Conservation (phyloP, 2,329 filamentous ascomycete species). For the Stagonosporopsis cucurbitacearum region DNA sequence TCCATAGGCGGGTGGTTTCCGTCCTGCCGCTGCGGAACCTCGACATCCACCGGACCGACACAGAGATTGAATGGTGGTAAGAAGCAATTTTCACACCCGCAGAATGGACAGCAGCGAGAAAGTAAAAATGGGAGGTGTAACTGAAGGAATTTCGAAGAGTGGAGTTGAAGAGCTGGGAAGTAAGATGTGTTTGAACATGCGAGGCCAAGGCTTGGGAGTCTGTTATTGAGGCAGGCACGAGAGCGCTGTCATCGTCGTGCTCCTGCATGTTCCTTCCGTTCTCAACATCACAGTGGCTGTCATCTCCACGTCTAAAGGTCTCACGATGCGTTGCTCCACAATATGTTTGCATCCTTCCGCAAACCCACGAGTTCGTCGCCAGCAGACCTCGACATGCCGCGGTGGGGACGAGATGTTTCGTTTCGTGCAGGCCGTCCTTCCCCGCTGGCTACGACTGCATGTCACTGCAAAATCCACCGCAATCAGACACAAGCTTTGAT, state of each 20-base stretch:
- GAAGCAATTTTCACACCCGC: too few relatives aligned
- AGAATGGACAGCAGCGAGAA: too few relatives aligned
- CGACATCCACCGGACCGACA: too few relatives aligned
- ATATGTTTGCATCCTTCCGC: neutral
- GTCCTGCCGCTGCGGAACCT: constrained; percentile 2
- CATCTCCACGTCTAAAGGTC: neutral
- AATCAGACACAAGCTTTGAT: constrained; percentile 16
- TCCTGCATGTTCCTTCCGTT: neutral
- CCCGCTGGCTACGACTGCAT: constrained; percentile 4
- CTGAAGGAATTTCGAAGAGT: neutral
- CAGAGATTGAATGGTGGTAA: too few relatives aligned
- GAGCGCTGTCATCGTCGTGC: neutral
- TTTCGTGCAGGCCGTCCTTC: constrained; percentile 7
- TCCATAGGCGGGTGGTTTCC: neutral
- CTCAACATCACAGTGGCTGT: neutral
- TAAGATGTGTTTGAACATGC: neutral
- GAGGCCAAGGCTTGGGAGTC: constrained; percentile 16
- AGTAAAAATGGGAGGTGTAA: neutral
- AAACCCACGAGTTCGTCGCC: constrained; percentile 9
- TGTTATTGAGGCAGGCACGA: neutral
- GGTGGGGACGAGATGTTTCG: constrained; percentile 9
- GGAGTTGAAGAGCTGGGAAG: constrained; percentile 3
- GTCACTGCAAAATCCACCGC: constrained; percentile 6
- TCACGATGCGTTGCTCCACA: neutral
- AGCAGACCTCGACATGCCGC: neutral